Conservation (phyloP, 805 yeast species). For the Sungouiella thailandica region DNA sequence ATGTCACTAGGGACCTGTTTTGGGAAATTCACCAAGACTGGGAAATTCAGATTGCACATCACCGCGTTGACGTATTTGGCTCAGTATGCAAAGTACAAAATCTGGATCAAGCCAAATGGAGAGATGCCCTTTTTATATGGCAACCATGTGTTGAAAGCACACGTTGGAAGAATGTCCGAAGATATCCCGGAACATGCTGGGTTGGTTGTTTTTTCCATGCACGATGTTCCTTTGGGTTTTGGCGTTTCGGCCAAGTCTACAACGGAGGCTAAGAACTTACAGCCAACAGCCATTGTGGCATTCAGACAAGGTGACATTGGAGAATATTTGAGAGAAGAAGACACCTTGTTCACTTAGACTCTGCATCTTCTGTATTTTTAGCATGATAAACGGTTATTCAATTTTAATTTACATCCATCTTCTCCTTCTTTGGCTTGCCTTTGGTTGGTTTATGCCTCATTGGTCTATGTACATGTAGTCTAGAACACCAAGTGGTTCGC, state of each 20-base stretch:
- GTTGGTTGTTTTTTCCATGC: constrained; percentile 85
- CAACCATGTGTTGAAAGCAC: constrained; percentile 94
- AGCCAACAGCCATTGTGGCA: constrained; percentile 92
- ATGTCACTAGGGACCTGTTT: constrained; percentile 92
- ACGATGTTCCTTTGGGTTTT: constrained; percentile 88
- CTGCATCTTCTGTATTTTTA: constrained; percentile 3
- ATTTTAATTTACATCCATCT: neutral
- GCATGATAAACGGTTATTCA: constrained; percentile 4
- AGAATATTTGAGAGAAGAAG: constrained; percentile 96
- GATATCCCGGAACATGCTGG: constrained; percentile 99
- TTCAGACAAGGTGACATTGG: constrained; percentile 98
- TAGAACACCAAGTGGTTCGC: constrained; percentile 21
- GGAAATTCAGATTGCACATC: constrained; percentile 90
- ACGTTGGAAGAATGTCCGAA: constrained; percentile 93
- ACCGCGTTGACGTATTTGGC: constrained; percentile 84
- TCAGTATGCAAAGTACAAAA: constrained; percentile 83
- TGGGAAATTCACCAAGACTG: constrained; percentile 96
- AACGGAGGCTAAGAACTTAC: constrained; percentile 77
- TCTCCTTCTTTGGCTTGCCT: too few species aligned
- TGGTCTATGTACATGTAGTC: constrained; percentile 11
- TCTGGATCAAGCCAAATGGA: constrained; percentile 96
- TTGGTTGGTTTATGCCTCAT: too few species aligned
- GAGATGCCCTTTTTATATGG: constrained; percentile 98
- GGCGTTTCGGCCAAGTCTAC: constrained; percentile 94
- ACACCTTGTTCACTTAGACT: constrained; percentile 75